A percentile compares a stretch with the other conserved stretches of the same genome.
Conservation (phyloP, 2,329 filamentous ascomycete species). For the Dactylellina parvicollis region DNA sequence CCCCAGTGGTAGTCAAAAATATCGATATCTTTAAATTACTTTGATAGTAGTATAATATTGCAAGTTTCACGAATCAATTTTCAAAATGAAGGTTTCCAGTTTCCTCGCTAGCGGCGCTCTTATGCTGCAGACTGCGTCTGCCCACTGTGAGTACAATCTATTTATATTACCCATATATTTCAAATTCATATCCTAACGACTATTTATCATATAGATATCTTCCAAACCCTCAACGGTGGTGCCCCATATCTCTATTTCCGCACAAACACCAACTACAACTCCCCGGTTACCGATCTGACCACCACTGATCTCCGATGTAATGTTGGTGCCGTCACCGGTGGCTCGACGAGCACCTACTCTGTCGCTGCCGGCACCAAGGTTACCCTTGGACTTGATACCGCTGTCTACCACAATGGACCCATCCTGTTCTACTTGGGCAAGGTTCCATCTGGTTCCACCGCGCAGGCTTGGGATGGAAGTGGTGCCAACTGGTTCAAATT, state of each 20-base stretch:
- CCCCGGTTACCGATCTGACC: constrained; percentile 38
- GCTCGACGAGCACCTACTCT: constrained; percentile 58
- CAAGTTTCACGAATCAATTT: constrained; percentile 38
- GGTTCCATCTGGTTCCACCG: constrained; percentile 57
- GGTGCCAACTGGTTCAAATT: constrained; percentile 58
- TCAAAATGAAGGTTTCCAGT: constrained; percentile 44
- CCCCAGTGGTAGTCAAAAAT: constrained; percentile 37
- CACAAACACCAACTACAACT: constrained; percentile 63
- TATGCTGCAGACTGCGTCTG: constrained; percentile 48
- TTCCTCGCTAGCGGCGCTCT: constrained; percentile 43
- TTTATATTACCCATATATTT: neutral
- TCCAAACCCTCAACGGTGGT: constrained; percentile 48
- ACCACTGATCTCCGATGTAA: constrained; percentile 51
- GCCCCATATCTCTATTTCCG: constrained; percentile 61
- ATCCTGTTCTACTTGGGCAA: constrained; percentile 61
- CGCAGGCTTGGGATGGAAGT: constrained; percentile 59
- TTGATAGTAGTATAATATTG: constrained; percentile 40
- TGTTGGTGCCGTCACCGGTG: constrained; percentile 35
- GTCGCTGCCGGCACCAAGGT: constrained; percentile 52
- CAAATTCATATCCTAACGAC: neutral
- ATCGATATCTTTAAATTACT: constrained; percentile 33
- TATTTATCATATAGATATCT: constrained; percentile 38
- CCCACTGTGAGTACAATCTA: constrained; percentile 33
- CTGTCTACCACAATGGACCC: constrained; percentile 60
- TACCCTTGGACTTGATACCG: constrained; percentile 61